Evolutionary conservation across 805 yeast genomes (phyloP).

Genomic region (Jamesozyma gamospora): DNA sequence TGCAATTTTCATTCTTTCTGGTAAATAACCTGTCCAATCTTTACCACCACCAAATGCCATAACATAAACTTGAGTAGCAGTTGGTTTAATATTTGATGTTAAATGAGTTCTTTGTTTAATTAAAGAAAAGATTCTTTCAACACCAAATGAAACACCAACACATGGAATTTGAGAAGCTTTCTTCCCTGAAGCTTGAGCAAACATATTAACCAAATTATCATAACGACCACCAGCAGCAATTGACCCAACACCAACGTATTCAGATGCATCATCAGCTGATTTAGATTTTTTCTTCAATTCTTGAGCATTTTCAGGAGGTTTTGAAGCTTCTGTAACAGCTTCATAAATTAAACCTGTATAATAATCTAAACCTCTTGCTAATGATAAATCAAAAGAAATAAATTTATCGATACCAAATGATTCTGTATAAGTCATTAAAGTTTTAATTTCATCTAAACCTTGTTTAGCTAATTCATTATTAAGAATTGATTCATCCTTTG

Average conservation of each 20-base stretch:
- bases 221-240: slow-evolving; percentile 99
- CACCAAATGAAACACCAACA: slow-evolving; percentile 95
- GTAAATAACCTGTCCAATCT: slow-evolving; percentile 86
- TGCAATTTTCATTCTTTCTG: slow-evolving; percentile 84
- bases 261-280: slow-evolving; percentile 76
- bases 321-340: slow-evolving; percentile 89
- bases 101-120: slow-evolving; percentile 66
- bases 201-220: slow-evolving; percentile 95
- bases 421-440: slow-evolving; percentile 65
- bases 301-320: slow-evolving; percentile 80
- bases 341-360: slow-evolving; percentile 96
- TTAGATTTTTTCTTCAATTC: slow-evolving; percentile 47
- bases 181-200: slow-evolving; percentile 72
- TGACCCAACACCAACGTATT: slow-evolving; percentile 95
- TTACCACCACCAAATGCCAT: slow-evolving; percentile 99
- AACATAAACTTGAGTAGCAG: slow-evolving; percentile 85
- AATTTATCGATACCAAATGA: slow-evolving; percentile 64
- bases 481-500: slow-evolving; percentile 46
- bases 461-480: slow-evolving; percentile 62
- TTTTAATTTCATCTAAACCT: slow-evolving; percentile 74
- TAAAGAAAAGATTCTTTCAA: slow-evolving; percentile 86
- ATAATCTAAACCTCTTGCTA: slow-evolving; percentile 96
- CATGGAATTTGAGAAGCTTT: slow-evolving; percentile 80
- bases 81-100: slow-evolving; percentile 58
- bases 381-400: slow-evolving; percentile 81